Evolutionary conservation across 192 early-diverging fungal species (phyloP).

Genomic region (Phycomyces nitens): DNA sequence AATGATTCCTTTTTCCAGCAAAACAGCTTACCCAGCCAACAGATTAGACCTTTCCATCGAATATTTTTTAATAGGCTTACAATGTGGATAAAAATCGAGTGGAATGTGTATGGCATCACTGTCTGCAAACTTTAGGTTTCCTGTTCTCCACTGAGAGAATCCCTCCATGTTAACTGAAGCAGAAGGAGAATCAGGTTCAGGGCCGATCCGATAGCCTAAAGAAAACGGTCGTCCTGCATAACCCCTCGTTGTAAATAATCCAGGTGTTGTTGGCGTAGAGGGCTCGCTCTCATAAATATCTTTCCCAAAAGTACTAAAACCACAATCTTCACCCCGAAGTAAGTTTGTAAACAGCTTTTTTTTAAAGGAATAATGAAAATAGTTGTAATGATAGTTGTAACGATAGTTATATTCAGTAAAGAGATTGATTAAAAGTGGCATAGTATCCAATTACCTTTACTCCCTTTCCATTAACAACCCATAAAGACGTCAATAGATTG

Average conservation of each 20-base stretch:
- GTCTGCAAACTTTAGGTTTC: slow-evolving; percentile 10
- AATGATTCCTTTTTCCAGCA: slow-evolving; percentile 68
- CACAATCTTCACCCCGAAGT: slow-evolving; percentile 18
- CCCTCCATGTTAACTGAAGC: slow-evolving; percentile 18
- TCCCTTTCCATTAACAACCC: slow-evolving; percentile 64
- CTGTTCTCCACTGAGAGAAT: slow-evolving; percentile 22
- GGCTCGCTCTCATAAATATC: slow-evolving; percentile 21
- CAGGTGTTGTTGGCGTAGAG: slow-evolving; percentile 23
- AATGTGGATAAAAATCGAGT: slow-evolving; percentile 75
- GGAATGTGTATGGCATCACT: slow-evolving; percentile 49
- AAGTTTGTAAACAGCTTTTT: slow-evolving; percentile 31
- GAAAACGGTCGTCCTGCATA: slow-evolving; percentile 16
- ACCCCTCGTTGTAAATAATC: neutral
- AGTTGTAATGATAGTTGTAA: neutral
- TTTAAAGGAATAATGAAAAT: neutral
- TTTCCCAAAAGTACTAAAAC: slow-evolving; percentile 7
- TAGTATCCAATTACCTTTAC: slow-evolving; percentile 51
- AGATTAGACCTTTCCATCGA: neutral
- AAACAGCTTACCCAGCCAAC: slow-evolving; percentile 47
- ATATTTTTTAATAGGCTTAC: slow-evolving; percentile 37
- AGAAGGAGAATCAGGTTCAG: slow-evolving; percentile 10
- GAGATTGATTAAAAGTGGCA: neutral
- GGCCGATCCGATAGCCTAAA: slow-evolving; percentile 18
- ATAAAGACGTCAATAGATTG: slow-evolving; percentile 60
- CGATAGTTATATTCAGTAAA: neutral